phyloP scores from a whole-genome alignment of 306 rosid species.

The Carpinus fangiana region DNA sequence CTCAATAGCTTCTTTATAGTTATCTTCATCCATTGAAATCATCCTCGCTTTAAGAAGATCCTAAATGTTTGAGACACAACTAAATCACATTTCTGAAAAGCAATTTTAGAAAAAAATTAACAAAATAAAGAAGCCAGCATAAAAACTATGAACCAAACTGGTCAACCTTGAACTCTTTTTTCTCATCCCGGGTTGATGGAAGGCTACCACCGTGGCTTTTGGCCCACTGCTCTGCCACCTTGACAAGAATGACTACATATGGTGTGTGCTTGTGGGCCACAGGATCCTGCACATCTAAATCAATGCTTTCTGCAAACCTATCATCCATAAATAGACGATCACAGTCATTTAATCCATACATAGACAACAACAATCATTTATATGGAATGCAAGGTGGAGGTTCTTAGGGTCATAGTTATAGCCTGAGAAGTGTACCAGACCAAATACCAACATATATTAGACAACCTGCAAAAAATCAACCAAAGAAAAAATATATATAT shows the following conservation, averaged over 20 bases:
- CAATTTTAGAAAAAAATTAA: constrained; percentile 14
- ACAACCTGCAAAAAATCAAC: constrained; percentile 2
- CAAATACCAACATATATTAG: constrained; percentile 2
- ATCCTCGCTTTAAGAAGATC: constrained; percentile 76
- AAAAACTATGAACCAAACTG: constrained; percentile 29
- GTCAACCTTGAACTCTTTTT: constrained; percentile 85
- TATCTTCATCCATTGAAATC: constrained; percentile 84
- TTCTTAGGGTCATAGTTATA: constrained; percentile 11
- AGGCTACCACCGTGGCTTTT: constrained; percentile 73
- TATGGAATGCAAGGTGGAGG: constrained; percentile 16
- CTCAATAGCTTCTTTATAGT: constrained; percentile 91
- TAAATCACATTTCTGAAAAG: constrained; percentile 26
- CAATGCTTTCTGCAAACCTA: constrained; percentile 78
- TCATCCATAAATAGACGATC: constrained; percentile 20
- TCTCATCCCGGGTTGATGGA: constrained; percentile 89
- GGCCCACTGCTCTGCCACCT: constrained; percentile 87
- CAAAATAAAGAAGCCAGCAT: constrained; percentile 17
- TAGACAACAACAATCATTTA: constrained; percentile 32
- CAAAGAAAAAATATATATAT: constrained; percentile 7
- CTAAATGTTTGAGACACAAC: constrained; percentile 45
- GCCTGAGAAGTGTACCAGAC: constrained; percentile 16
- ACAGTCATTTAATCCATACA: constrained; percentile 16
- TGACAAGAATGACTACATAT: constrained; percentile 86
- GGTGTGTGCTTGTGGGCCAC: constrained; percentile 87
- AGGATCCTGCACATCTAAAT: constrained; percentile 73